A percentile compares a stretch with the other conserved stretches of the same genome.
Conservation (phyloP, 805 yeast species). For the Kuraishia hungarica region DNA sequence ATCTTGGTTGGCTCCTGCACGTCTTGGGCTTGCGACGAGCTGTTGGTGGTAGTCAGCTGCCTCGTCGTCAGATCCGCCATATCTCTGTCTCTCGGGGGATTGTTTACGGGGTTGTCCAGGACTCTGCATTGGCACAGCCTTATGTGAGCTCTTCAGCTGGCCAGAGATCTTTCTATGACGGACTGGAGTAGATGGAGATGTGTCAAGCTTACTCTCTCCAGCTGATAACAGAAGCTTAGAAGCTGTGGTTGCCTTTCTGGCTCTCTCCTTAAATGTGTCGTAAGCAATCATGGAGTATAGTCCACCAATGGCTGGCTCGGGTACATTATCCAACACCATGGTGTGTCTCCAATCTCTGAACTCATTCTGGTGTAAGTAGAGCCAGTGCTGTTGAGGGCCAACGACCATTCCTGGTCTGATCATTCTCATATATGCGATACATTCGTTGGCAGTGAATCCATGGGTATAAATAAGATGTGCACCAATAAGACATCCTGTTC, state of each 20-base stretch:
- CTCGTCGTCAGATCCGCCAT: background rate
- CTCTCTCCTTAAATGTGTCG: slow-evolving; percentile 52
- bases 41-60: background rate
- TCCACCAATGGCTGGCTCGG: slow-evolving; percentile 63
- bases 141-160: slow-evolving; percentile 55
- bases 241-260: slow-evolving; percentile 30
- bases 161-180: slow-evolving; percentile 66
- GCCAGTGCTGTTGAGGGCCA: slow-evolving; percentile 99
- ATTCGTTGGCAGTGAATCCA: slow-evolving; percentile 95
- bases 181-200: slow-evolving; percentile 64
- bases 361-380: slow-evolving; percentile 90
- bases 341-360: slow-evolving; percentile 95
- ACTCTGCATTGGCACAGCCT: slow-evolving; percentile 83
- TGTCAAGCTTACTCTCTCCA: slow-evolving; percentile 20
- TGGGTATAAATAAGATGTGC: slow-evolving; percentile 94
- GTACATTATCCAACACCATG: slow-evolving; percentile 65
- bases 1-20: background rate
- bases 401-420: slow-evolving; percentile 99
- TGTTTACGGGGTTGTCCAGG: slow-evolving; percentile 96
- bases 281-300: slow-evolving; percentile 52
- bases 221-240: slow-evolving; percentile 20
- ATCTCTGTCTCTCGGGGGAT: slow-evolving; percentile 17
- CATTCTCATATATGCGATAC: slow-evolving; percentile 94
- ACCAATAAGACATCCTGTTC: slow-evolving; percentile 97
- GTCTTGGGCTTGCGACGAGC: background rate